A percentile compares a stretch with the other conserved stretches of the same genome.
Evolutionary conservation across 495 filamentous ascomycete genomes (phyloP).

Genomic region (Pseudomonodictys pantanalensis): DNA sequence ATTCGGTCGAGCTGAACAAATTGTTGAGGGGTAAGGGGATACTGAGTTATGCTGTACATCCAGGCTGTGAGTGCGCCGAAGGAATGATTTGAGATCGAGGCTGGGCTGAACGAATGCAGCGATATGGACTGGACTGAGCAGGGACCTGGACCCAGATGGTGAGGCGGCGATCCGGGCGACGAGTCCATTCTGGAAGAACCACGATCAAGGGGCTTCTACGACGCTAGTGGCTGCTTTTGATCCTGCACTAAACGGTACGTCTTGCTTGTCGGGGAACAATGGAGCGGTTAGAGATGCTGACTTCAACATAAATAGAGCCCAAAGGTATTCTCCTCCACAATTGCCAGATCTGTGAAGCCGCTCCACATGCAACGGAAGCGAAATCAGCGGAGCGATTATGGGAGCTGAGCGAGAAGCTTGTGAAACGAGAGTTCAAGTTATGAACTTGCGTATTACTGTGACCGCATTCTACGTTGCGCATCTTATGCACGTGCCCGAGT

Average conservation of each 20-base stretch:
- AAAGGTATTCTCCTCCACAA: conserved; percentile 23
- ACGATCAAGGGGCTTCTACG: conserved; percentile 29
- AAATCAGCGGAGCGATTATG: conserved; percentile 23
- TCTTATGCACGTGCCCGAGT: too few relatives aligned
- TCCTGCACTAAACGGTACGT: conserved; percentile 25
- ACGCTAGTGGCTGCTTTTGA: conserved; percentile 33
- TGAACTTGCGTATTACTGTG: too few relatives aligned
- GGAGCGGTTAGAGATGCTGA: background rate
- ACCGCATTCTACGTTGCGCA: too few relatives aligned
- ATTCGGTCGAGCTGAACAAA: conserved; percentile 17
- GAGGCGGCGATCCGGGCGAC: conserved; percentile 22
- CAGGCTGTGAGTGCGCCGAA: conserved; percentile 23
- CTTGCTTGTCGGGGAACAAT: background rate
- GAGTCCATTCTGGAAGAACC: conserved; percentile 30
- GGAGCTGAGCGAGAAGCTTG: conserved; percentile 28
- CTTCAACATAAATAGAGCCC: conserved; percentile 1
- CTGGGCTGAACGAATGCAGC: background rate
- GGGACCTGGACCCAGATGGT: conserved; percentile 29
- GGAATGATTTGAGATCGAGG: background rate
- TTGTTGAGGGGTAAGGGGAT: conserved; percentile 19
- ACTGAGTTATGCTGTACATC: conserved; percentile 32
- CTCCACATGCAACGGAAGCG: conserved; percentile 27
- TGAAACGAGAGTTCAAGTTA: conserved; percentile 20
- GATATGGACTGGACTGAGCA: conserved; percentile 25
- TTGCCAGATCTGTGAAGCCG: conserved; percentile 26